phyloP scores from a whole-genome alignment of 441 rosid species.

The Brassica hybrid region DNA sequence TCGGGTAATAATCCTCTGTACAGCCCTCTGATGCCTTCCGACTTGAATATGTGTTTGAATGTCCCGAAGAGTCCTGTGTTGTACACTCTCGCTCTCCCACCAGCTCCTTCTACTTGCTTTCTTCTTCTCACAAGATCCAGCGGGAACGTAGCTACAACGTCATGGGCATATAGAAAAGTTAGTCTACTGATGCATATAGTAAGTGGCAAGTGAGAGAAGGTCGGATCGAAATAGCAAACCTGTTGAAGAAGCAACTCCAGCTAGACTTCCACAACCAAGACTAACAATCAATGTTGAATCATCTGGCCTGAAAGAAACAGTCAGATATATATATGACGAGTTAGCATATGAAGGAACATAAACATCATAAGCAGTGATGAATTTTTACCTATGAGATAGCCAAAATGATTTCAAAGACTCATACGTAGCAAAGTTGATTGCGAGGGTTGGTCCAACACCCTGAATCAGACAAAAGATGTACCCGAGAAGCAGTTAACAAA shows the following conservation, averaged over 20 bases:
- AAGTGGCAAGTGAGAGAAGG: constrained; percentile 1
- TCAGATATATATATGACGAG: background rate
- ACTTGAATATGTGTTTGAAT: constrained; percentile 67
- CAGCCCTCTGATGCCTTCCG: constrained; percentile 83
- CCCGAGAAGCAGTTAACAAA: constrained; percentile 16
- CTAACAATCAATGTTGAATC: constrained; percentile 70
- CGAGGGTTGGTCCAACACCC: constrained; percentile 95
- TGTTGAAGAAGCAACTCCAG: constrained; percentile 93
- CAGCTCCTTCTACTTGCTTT: constrained; percentile 94
- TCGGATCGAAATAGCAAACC: constrained; percentile 47
- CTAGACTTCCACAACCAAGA: constrained; percentile 91
- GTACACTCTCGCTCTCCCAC: constrained; percentile 83
- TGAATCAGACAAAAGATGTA: constrained; percentile 43
- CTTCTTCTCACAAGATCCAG: constrained; percentile 97
- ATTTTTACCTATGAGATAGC: constrained; percentile 68
- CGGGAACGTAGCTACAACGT: constrained; percentile 81
- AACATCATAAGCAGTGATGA: background rate
- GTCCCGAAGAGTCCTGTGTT: constrained; percentile 73
- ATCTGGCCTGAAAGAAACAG: constrained; percentile 58
- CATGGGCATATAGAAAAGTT: constrained; percentile 1
- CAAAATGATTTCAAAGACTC: constrained; percentile 77
- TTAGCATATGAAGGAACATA: background rate
- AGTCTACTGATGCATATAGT: background rate
- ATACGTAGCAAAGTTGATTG: constrained; percentile 83
- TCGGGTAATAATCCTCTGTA: constrained; percentile 96